These are phyloP conservation scores for Colletotrichum sp. DNA, from an alignment of 2,329 filamentous ascomycete genomes.

Conservation along the genomic window DNA sequence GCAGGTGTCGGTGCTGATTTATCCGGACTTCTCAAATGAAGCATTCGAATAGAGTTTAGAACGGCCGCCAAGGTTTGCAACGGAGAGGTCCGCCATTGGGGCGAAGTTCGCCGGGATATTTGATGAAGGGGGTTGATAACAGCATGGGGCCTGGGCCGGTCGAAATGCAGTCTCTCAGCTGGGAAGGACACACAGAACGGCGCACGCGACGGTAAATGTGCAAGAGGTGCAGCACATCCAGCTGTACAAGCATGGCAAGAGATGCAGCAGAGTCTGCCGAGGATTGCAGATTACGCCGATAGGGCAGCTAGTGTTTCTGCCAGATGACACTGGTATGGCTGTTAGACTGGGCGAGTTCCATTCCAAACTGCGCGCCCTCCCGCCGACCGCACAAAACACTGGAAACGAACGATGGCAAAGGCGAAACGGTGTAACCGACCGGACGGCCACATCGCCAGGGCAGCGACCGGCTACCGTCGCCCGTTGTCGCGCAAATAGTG, in stretches of 20 bases:
- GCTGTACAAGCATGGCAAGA: background rate
- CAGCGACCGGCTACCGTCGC: background rate
- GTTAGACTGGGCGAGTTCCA: background rate
- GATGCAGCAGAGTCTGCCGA: background rate
- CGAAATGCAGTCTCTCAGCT: constrained; percentile 8
- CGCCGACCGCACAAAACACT: background rate
- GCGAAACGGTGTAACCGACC: background rate
- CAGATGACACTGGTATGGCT: background rate
- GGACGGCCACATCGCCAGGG: background rate
- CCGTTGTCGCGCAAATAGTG: background rate
- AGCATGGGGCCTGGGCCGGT: constrained; percentile 8
- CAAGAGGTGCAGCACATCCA: constrained; percentile 6
- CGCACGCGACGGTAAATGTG: background rate
- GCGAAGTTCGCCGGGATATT: constrained; percentile 3
- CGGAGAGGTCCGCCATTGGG: constrained; percentile 6
- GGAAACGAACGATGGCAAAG: background rate
- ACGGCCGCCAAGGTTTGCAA: background rate
- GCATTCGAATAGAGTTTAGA: background rate
- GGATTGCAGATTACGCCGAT: background rate
- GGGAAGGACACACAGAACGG: background rate
- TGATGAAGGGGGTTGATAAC: constrained; percentile 6
- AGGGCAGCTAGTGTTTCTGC: background rate
- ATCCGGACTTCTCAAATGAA: background rate
- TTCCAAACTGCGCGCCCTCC: background rate
- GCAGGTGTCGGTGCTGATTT: background rate